Percentiles rank a stretch among this genome's conserved stretches.
Conservation (phyloP, 2,329 filamentous ascomycete species). For the Cladosporium sp. region DNA sequence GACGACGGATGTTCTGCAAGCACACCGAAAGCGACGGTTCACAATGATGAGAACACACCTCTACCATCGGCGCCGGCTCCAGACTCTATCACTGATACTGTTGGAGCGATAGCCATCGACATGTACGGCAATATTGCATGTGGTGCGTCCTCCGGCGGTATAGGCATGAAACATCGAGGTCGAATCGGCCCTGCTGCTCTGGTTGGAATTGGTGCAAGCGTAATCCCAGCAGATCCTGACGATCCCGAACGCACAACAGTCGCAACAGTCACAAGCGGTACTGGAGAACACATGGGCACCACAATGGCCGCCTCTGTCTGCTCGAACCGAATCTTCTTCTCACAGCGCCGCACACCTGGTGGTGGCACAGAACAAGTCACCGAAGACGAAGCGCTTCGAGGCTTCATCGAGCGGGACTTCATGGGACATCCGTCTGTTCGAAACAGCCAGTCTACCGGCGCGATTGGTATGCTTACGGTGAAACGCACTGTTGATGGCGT, state of each 20-base stretch:
- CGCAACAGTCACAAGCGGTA: slow-evolving; percentile 87
- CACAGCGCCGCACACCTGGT: slow-evolving; percentile 14
- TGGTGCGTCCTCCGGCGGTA: slow-evolving; percentile 93
- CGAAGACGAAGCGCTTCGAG: slow-evolving; percentile 76
- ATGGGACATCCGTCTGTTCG: slow-evolving; percentile 86
- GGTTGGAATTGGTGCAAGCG: slow-evolving; percentile 85
- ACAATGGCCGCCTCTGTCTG: slow-evolving; percentile 87
- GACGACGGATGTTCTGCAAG: background rate
- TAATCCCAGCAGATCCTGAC: slow-evolving; percentile 73
- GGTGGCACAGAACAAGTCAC: slow-evolving; percentile 57
- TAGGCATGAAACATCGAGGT: slow-evolving; percentile 96
- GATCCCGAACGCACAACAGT: slow-evolving; percentile 72
- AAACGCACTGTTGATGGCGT: slow-evolving; percentile 78
- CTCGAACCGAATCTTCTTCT: slow-evolving; percentile 74
- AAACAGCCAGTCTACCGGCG: slow-evolving; percentile 76
- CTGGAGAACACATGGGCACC: slow-evolving; percentile 96
- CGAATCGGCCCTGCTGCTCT: slow-evolving; percentile 90
- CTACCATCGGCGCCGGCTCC: slow-evolving; percentile 24
- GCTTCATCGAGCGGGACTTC: slow-evolving; percentile 85
- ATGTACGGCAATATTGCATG: slow-evolving; percentile 84
- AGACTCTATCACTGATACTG: slow-evolving; percentile 84
- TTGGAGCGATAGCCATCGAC: slow-evolving; percentile 93
- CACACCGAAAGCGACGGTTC: slow-evolving; percentile 5
- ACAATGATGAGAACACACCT: slow-evolving; percentile 22
- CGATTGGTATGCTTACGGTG: slow-evolving; percentile 86